These are phyloP conservation scores for Rhododendron mucronatum DNA, from an alignment of 148 eudicot genomes.

Conservation along the genomic window DNA sequence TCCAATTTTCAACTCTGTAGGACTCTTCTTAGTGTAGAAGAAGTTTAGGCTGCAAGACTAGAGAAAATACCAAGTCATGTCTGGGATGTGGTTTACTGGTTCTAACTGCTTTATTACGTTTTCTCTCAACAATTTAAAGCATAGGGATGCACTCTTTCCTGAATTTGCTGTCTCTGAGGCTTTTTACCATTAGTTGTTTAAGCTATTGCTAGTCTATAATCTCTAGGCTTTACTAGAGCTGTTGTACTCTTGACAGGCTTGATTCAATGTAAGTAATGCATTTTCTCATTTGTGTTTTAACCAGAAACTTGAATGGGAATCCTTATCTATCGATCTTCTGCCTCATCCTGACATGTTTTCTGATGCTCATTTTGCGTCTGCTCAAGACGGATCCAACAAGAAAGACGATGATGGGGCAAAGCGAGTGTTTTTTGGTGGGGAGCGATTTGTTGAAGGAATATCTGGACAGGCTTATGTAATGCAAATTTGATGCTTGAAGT, in stretches of 20 bases:
- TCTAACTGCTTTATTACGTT: background rate
- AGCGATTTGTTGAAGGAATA: constrained; percentile 92
- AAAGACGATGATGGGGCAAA: constrained; percentile 97
- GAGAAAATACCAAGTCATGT: background rate
- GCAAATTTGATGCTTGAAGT: constrained; percentile 8
- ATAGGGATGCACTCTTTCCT: background rate
- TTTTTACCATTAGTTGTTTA: constrained; percentile 4
- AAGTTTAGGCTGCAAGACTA: background rate
- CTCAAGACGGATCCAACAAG: constrained; percentile 51
- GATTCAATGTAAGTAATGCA: constrained; percentile 3
- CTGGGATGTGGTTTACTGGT: background rate
- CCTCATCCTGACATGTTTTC: constrained; percentile 99
- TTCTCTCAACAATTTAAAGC: background rate
- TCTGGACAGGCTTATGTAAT: constrained; percentile 94
- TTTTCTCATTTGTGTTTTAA: constrained; percentile 9
- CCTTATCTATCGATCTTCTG: constrained; percentile 83
- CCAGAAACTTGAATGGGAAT: constrained; percentile 97
- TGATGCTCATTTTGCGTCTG: constrained; percentile 42
- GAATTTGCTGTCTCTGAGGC: background rate
- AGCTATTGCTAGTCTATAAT: background rate
- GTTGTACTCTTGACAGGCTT: background rate
- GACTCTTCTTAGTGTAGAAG: background rate
- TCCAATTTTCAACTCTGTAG: background rate
- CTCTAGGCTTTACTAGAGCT: background rate
- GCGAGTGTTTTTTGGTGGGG: constrained; percentile 92